Conservation (phyloP, 1,284 basidiomycete genomes). For the Phellopilus nigrolimitatus region DNA sequence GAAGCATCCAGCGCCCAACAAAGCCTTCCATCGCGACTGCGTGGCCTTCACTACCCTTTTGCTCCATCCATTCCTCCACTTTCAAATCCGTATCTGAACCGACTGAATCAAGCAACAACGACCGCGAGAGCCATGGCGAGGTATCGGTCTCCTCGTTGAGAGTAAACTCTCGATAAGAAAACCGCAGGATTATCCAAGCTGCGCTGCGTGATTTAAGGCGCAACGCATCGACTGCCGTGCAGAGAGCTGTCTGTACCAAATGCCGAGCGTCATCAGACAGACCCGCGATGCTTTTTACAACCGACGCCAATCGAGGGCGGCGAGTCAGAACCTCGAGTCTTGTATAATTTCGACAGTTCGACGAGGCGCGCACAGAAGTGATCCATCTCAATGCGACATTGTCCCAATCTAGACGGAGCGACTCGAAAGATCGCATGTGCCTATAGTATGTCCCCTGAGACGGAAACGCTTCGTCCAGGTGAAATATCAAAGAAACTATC, state of each 20-base stretch:
- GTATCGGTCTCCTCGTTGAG: conserved; percentile 7
- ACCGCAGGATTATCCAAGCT: conserved; percentile 10
- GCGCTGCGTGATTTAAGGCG: not conserved
- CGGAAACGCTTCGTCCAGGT: conserved; percentile 13
- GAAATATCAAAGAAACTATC: conserved; percentile 6
- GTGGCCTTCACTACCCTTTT: conserved; percentile 3
- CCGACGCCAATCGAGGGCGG: not conserved
- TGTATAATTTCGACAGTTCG: conserved; percentile 6
- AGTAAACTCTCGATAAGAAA: conserved; percentile 12
- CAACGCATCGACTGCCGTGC: not conserved
- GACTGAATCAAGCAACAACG: conserved; percentile 1
- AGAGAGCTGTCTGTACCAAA: not conserved
- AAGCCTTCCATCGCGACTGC: conserved; percentile 6
- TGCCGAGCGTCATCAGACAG: not conserved
- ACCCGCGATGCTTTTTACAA: not conserved
- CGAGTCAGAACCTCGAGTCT: conserved; percentile 3
- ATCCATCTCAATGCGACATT: conserved; percentile 5
- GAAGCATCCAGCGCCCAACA: conserved; percentile 7
- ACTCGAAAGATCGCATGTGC: not conserved
- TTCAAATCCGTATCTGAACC: not conserved
- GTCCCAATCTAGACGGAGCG: not conserved
- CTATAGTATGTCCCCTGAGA: conserved; percentile 13
- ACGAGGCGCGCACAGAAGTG: conserved; percentile 1
- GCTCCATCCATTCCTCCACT: conserved; percentile 10
- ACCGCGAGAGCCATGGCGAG: conserved; percentile 2